Evolutionary conservation across 148 eudicot species (phyloP), one percentile per base, ranked within the genome.

Genomic region (Polygonum maritimum): DNA sequence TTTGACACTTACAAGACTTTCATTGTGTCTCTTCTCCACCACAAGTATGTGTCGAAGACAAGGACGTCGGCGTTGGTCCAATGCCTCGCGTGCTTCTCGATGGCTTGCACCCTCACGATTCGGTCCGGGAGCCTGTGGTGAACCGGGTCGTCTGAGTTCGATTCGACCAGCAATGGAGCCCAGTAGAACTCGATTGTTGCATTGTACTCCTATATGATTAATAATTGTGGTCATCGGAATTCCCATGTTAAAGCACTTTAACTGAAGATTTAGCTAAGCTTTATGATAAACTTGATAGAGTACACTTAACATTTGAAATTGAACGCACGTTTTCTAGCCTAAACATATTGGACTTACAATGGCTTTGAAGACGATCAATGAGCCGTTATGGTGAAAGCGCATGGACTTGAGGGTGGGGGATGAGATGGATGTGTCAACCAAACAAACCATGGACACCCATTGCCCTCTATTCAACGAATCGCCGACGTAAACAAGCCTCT

Each of bases 111-210:
- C 76, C 92, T 77, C 1, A 90, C 92, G 10, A 94, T 89, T 39
- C 98, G 83, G 10, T 94, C 93, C 0, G 84, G 85, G 15, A 88
- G 10, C 1, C 92, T 85, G 65, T 92, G 98, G 33, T 76, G 72
- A 5, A 82, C 74, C 8, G 97, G 98, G 55, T 92, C 89, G 69
- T 94, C 98, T 0, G 88, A 81, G 58, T 94, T 94, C 2, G 98
- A 94, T 79, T 94, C 98, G 3, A 92, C 98, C 14, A 94, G 76
- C 81, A 94, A 75, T 36, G 98, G 98, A 0, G 97, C 85, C 98
- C 98, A 94, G 71, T 94, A 91, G 75, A 88, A 94, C 65, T 91
- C 98, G 19, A 94, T 88, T 2, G 92, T 60, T 2, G 92, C 97
- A 83, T 93, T 93, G 83, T 93, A 93, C 78, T 87, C 92, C 98